A percentile compares a stretch with the other conserved stretches of the same genome.
phyloP scores from a whole-genome alignment of 1,284 basidiomycete genomes.

The Sporisorium exsertum region DNA sequence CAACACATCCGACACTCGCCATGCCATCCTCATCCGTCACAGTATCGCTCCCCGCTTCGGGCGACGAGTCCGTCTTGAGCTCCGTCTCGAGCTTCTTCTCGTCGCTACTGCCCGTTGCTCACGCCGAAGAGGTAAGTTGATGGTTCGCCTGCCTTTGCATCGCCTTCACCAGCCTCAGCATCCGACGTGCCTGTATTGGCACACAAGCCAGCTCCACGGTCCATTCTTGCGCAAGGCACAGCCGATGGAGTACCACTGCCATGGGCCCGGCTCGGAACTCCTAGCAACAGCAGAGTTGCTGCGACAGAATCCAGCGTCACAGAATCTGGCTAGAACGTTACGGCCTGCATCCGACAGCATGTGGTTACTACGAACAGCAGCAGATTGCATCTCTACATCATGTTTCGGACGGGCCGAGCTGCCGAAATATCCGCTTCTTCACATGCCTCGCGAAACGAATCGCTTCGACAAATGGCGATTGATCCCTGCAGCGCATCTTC shows the following conservation, averaged over 20 bases:
- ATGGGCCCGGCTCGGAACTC: background rate
- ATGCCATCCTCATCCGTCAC: conserved; percentile 53
- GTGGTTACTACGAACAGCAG: background rate
- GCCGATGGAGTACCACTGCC: too few species aligned
- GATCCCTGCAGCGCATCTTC: background rate
- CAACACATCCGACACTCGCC: conserved; percentile 21
- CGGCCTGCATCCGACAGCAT: background rate
- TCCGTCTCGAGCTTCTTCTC: conserved; percentile 55
- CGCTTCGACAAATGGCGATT: background rate
- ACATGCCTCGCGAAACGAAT: background rate
- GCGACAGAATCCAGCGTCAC: too few species aligned
- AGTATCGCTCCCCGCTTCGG: conserved; percentile 34
- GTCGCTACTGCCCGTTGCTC: conserved; percentile 53
- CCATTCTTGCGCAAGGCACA: too few species aligned
- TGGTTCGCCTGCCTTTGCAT: background rate
- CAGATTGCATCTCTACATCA: background rate
- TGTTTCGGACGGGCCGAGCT: background rate
- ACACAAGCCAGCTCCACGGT: too few species aligned
- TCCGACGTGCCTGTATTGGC: background rate
- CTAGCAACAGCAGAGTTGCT: background rate
- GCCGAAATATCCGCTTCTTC: background rate
- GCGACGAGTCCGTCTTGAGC: conserved; percentile 51
- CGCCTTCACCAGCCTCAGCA: background rate
- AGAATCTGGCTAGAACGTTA: too few species aligned
- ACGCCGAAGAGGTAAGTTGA: conserved; percentile 60